Base-by-base conservation (phyloP, 768 basidiomycete genomes). In the Piloderma croceum region DNA sequence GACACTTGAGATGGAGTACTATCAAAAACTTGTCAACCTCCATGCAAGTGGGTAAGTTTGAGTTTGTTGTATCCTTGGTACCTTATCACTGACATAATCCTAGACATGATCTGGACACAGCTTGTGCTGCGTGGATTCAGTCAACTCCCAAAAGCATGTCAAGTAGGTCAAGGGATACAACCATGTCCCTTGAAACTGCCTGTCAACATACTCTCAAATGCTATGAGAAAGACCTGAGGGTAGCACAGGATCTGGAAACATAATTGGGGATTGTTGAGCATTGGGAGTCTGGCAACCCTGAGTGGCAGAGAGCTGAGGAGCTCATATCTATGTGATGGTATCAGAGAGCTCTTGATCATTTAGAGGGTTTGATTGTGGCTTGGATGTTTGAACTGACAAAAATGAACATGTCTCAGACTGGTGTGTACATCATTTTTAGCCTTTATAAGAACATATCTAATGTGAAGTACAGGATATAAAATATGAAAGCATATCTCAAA, bases 311-410 rank as follows among this genome's bases (percentile, higher is more conserved):
- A 15, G 35, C 32, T 0, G 33, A 32, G 24, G 25, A 18, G 24
- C n/a, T 49, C 32, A 41, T 45, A 7, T 6, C 15, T 18, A 39
- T 24, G 22, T 31, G 39, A 1, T 32, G 32, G 18, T 49, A 49
- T 36, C 44, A 42, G 36, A 25, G 41, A 4, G 40, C 44, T 13
- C 19, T 38, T 17, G 24, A 45, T 39, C 31, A 45, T 27, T 21
- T 41, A 25, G 42, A 43, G 35, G 39, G 44, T 3, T 29, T 52
- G 23, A 44, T 54, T 3, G 48, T 52, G 3, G 38, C 46, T 2
- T 32, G 44, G 4, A 36, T 55, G 25, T 50, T 55, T 31, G 53
- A 52, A 34, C 35, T 54, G n/a, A 32, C 45, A 2, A 43, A 47
- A 25, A 31, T 42, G 15, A 47, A 54, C 23, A 27, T 43, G 23